phyloP scores from a whole-genome alignment of 768 basidiomycete species.

The Russula brevipes region DNA sequence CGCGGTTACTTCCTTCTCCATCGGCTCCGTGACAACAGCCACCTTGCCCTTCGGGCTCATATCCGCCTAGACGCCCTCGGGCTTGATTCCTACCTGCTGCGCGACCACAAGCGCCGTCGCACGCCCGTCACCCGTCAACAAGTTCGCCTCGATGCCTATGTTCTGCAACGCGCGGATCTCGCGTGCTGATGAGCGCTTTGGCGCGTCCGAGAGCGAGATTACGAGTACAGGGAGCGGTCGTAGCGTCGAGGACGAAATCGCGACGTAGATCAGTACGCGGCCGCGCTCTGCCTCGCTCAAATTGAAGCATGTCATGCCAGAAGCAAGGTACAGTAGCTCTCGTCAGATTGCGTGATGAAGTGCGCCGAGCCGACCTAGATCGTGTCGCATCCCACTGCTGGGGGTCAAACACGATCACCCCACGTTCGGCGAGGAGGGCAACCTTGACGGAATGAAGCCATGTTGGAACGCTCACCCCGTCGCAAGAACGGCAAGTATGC shows the following conservation, averaged over 20 bases:
- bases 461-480: constrained; percentile 53
- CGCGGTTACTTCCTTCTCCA: constrained; percentile 43
- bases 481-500: constrained; percentile 88
- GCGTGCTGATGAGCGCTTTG: constrained; percentile 78
- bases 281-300: constrained; percentile 63
- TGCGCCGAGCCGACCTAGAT: too few species aligned
- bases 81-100: constrained; percentile 78
- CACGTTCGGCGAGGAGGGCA: constrained; percentile 95
- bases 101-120: constrained; percentile 86
- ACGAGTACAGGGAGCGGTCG: constrained; percentile 63
- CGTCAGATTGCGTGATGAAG: constrained; percentile 59
- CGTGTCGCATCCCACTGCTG: too few species aligned
- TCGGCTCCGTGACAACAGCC: constrained; percentile 71
- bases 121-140: constrained; percentile 92
- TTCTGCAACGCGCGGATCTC: constrained; percentile 74
- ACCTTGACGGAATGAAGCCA: constrained; percentile 67
- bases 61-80: constrained; percentile 80
- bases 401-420: constrained; percentile 85
- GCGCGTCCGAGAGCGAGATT: constrained; percentile 79
- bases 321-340: constrained; percentile 53
- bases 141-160: constrained; percentile 90
- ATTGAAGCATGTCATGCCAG: constrained; percentile 56
- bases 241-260: constrained; percentile 45
- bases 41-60: constrained; percentile 98
- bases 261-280: constrained; percentile 83